A percentile compares a stretch with the other conserved stretches of the same genome.
Evolutionary conservation across 495 filamentous ascomycete species (phyloP).

Genomic region (Hypoxylon lenormandii): DNA sequence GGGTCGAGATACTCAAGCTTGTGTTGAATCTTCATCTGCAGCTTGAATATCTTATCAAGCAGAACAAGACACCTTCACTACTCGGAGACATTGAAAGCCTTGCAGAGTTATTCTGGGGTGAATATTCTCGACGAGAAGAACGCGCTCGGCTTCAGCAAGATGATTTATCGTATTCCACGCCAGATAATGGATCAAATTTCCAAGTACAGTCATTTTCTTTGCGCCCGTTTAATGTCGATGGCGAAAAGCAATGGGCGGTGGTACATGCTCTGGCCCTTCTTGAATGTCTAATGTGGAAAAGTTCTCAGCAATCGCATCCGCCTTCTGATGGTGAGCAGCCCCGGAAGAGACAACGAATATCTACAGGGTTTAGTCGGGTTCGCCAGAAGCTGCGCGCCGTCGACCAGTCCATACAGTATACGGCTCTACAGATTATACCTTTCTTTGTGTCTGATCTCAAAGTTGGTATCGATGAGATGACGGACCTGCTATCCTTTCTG

Average conservation of each 20-base stretch:
- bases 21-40: constrained; percentile 74
- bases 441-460: constrained; percentile 68
- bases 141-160: constrained; percentile 80
- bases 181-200: constrained; percentile 51
- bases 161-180: constrained; percentile 70
- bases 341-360: constrained; percentile 73
- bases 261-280: constrained; percentile 65
- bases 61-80: constrained; percentile 47
- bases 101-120: constrained; percentile 71
- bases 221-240: constrained; percentile 59
- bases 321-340: constrained; percentile 57
- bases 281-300: constrained; percentile 57
- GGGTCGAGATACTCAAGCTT: constrained; percentile 73
- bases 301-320: constrained; percentile 42
- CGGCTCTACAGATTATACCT: constrained; percentile 80
- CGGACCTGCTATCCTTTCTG: constrained; percentile 53
- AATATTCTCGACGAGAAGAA: constrained; percentile 77
- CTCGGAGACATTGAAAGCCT: constrained; percentile 64
- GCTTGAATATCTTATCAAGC: constrained; percentile 58
- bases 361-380: constrained; percentile 69
- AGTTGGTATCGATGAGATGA: constrained; percentile 55
- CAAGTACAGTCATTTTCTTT: constrained; percentile 60
- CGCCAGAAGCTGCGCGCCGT: constrained; percentile 69
- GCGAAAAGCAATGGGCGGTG: constrained; percentile 67
- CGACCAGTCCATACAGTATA: constrained; percentile 68